These are phyloP conservation scores for Pochonia chlamydosporia DNA, from an alignment of 2,329 filamentous ascomycete species.

Conservation along the genomic window DNA sequence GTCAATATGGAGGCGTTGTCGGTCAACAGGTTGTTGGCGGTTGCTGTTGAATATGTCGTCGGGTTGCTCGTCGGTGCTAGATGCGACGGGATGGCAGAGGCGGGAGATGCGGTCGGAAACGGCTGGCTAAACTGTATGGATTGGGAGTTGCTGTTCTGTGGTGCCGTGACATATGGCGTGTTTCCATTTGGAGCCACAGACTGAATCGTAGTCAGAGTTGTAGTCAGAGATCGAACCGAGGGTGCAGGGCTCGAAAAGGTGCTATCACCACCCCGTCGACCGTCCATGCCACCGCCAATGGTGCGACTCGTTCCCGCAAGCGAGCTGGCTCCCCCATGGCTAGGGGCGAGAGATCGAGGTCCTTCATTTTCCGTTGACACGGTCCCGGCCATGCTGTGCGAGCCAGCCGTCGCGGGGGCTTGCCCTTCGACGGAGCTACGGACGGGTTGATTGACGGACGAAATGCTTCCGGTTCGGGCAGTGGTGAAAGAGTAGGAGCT, in stretches of 20 bases:
- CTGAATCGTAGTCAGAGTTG: slow-evolving; percentile 80
- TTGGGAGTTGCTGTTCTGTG: slow-evolving; percentile 35
- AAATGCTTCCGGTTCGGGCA: slow-evolving; percentile 46
- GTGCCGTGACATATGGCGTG: slow-evolving; percentile 19
- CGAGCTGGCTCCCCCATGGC: slow-evolving; percentile 57
- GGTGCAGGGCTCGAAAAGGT: slow-evolving; percentile 80
- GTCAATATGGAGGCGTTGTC: slow-evolving; percentile 85
- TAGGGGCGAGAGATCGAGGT: slow-evolving; percentile 67
- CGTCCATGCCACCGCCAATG: slow-evolving; percentile 58
- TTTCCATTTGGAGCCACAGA: slow-evolving; percentile 58
- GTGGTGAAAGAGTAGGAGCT: slow-evolving; percentile 52
- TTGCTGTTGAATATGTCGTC: slow-evolving; percentile 70
- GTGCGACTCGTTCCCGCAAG: slow-evolving; percentile 70
- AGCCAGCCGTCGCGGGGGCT: slow-evolving; percentile 54
- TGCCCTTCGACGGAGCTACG: slow-evolving; percentile 55
- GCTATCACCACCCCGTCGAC: slow-evolving; percentile 64
- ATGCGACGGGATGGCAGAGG: slow-evolving; percentile 68
- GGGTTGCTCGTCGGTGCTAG: slow-evolving; percentile 54
- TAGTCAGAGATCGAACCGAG: slow-evolving; percentile 74
- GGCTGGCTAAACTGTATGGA: slow-evolving; percentile 60
- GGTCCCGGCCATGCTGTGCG: slow-evolving; percentile 71
- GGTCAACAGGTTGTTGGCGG: slow-evolving; percentile 73
- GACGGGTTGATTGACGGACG: slow-evolving; percentile 54
- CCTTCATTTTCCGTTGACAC: slow-evolving; percentile 79
- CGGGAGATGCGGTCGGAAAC: slow-evolving; percentile 57